A percentile compares a stretch with the other conserved stretches of the same genome.
phyloP scores from a whole-genome alignment of 106 monocot species.

The Dendrobium officinale region DNA sequence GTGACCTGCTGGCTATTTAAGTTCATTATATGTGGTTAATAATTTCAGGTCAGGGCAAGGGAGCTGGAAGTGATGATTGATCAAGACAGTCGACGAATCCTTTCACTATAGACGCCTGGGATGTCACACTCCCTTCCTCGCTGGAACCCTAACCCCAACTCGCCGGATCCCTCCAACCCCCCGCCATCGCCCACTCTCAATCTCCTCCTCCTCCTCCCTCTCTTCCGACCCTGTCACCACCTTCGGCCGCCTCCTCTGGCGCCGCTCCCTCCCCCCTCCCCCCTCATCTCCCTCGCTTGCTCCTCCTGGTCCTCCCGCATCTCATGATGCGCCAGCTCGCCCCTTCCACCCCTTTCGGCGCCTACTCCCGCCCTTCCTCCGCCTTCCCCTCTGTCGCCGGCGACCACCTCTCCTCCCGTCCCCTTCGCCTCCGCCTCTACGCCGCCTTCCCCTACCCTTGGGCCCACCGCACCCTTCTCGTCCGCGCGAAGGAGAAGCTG shows the following conservation, averaged over 20 bases:
- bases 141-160: neutral
- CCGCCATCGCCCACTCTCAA: neutral
- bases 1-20: too few species aligned
- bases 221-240: constrained; percentile 52
- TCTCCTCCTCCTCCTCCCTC: constrained; percentile 5
- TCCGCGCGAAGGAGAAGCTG: constrained; percentile 84
- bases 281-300: constrained; percentile 67
- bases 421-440: constrained; percentile 52
- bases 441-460: constrained; percentile 86
- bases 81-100: too few species aligned
- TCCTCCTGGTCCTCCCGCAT: constrained; percentile 72
- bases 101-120: too few species aligned
- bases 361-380: constrained; percentile 67
- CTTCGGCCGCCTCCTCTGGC: constrained; percentile 73
- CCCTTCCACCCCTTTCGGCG: constrained; percentile 53
- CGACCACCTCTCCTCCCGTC: constrained; percentile 6
- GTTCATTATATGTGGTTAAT: too few species aligned
- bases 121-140: neutral
- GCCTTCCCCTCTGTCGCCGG: constrained; percentile 44
- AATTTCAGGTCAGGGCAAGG: too few species aligned
- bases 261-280: constrained; percentile 65
- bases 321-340: constrained; percentile 98
- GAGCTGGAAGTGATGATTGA: too few species aligned
- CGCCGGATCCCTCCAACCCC: neutral
- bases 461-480: constrained; percentile 85